Base-by-base conservation (phyloP, 441 rosid species). In the Eutrema salsugineum region DNA sequence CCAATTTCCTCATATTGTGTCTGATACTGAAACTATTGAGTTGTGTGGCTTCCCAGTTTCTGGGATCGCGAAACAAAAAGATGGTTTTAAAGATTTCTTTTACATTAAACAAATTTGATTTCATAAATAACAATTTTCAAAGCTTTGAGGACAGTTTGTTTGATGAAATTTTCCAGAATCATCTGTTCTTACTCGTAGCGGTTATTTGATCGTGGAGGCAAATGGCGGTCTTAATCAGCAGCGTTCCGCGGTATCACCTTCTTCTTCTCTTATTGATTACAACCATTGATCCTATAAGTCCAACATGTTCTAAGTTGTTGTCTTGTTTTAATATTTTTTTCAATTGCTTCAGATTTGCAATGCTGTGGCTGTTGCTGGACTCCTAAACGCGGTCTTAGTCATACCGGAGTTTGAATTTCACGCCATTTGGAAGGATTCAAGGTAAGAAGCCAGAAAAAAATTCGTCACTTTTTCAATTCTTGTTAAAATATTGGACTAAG, bases 161-260 rank as follows among this genome's bases (percentile, higher is more conserved):
- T 62, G 58, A 53, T 48, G 57, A 22, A 72, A 76, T 63, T 81
- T 77, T 27, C 72, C 87, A 94, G 97, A 81, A 67, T 66, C 84
- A 11, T 55, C 83, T 78, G 80, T 83, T 32, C 80, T 81, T 32
- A 79, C 83, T 22, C 87, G 78, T 39, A 86, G 60, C 9, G 90
- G 95, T 58, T 94, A 86, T 84, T 81, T 94, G 87, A 77, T 94
- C 15, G 81, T 94, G 11, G 95, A 88, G 57, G 97, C 97, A 49
- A 91, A 94, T 80, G 99, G 99, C 3, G 99, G 99, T 70, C 99
- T 94, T 69, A 94, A 90, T 71, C 99, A 94, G 79, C 99, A 94
- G 66, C 97, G 99, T 17, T 86, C 99, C 8, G 96, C 97, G 77
- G 99, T 94, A 80, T 70, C 84, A 50, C 66, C 30, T 58, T 51